Evolutionary conservation across 306 rosid species (phyloP), one percentile per base, ranked within the genome.

Genomic region (Adenanthera pavonina): DNA sequence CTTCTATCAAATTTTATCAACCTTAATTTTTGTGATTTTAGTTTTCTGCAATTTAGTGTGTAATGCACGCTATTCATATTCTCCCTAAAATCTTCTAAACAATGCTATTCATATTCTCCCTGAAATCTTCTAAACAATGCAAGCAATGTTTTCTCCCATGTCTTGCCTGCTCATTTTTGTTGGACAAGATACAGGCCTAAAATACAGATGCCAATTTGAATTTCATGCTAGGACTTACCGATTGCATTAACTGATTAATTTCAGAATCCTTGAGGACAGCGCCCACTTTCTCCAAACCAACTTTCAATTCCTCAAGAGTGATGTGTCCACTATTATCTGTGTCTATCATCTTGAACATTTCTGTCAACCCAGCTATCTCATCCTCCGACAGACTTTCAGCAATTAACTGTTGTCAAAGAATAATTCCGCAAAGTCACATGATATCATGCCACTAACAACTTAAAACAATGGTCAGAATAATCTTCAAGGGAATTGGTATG

Each of bases 301-400:
- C 87, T 91, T 90, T 93, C 77, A 95, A 85, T 80, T 95, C 98
- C 88, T 95, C 99, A 2, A 93, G 91, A 70, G 91, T 87, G 79
- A 95, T 93, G 47, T 92, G 93, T 51, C 98, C 99, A 51, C 99
- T 95, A 19, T 86, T 91, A 89, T 95, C 99, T 8, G 92, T 12
- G 76, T 95, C 98, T 67, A 95, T 93, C 97, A 89, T 93, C 89
- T 73, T 90, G 89, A 95, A 95, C 99, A 95, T 95, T 85, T 92
- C 97, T 82, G 85, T 95, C 80, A 95, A 80, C 53, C 99, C 99
- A 11, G 86, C 99, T 54, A 95, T 95, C 91, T 95, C 99, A 80
- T 95, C 99, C 84, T 92, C 99, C 5, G 98, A 93, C 44, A 95
- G 81, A 72, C 72, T 92, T 85, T 95, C 99, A 41, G 99, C 98